Conservation (phyloP, 208 protist genomes). For the Acanthamoeba quina region DNA sequence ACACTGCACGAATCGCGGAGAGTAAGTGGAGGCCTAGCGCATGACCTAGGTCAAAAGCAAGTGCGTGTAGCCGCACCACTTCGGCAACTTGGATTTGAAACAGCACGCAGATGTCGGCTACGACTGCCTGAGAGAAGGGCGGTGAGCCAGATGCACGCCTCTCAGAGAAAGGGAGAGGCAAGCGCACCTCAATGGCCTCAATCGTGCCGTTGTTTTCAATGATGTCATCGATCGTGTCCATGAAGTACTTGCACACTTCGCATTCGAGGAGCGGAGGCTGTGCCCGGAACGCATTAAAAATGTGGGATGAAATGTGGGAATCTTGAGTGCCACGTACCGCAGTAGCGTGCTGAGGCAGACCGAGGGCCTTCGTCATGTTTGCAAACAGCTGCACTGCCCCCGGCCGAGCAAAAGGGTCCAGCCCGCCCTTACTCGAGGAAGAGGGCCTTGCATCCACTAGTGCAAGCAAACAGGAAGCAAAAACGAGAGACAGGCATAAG, state of each 20-base stretch:
- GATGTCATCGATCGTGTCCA: not conserved
- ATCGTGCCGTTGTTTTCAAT: constrained; percentile 13
- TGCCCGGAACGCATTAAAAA: not conserved
- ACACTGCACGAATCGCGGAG: not conserved
- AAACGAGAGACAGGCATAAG: no score
- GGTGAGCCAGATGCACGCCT: not conserved
- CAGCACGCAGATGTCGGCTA: constrained; percentile 48
- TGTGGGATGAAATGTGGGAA: not conserved
- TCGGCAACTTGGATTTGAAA: not conserved
- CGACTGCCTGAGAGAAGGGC: not conserved
- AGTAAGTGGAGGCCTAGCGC: not conserved
- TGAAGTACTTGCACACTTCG: constrained; percentile 60
- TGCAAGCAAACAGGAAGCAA: not conserved
- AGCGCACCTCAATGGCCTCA: not conserved
- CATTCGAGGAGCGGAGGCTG: constrained; percentile 14
- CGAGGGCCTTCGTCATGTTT: not conserved
- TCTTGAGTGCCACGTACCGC: not conserved
- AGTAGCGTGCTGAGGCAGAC: not conserved
- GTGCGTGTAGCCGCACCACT: not conserved
- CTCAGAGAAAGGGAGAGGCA: not conserved
- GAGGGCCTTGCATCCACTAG: no score
- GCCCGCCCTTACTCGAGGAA: no score
- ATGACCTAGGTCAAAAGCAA: not conserved
- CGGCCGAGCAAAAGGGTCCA: not conserved
- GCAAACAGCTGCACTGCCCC: not conserved